A percentile compares a stretch with the other conserved stretches of the same genome.
phyloP scores from a whole-genome alignment of 2,329 filamentous ascomycete species.

The Paramyrothecium sp. region DNA sequence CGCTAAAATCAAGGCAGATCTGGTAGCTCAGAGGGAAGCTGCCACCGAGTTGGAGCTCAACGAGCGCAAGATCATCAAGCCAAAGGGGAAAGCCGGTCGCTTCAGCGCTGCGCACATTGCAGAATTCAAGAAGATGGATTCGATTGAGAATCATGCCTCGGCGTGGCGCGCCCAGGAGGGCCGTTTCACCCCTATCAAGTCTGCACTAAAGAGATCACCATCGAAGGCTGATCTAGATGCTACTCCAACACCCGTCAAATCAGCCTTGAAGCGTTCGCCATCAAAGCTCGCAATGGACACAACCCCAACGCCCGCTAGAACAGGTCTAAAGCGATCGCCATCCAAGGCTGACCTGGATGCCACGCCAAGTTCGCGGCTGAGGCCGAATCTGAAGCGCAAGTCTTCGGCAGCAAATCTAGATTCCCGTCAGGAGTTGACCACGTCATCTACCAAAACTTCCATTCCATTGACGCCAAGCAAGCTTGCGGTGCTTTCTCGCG shows the following conservation, averaged over 20 bases:
- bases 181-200: constrained; percentile 47
- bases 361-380: constrained; percentile 22
- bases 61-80: constrained; percentile 72
- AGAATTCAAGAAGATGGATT: constrained; percentile 97
- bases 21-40: constrained; percentile 60
- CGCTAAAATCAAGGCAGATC: constrained; percentile 65
- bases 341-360: constrained; percentile 29
- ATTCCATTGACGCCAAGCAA: constrained; percentile 2
- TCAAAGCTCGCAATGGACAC: constrained; percentile 67
- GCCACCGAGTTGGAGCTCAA: constrained; percentile 43
- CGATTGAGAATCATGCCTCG: constrained; percentile 83
- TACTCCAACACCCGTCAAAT: constrained; percentile 30
- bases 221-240: constrained; percentile 44
- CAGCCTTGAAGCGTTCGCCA: constrained; percentile 49
- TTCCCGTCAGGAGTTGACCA: background rate
- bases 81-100: constrained; percentile 74
- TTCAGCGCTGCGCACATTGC: constrained; percentile 85
- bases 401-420: constrained; percentile 30
- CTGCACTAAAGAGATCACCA: constrained; percentile 36
- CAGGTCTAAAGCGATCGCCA: constrained; percentile 29
- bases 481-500: background rate
- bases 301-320: constrained; percentile 38
- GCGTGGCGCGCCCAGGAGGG: constrained; percentile 63
- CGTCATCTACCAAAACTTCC: constrained; percentile 1
- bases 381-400: constrained; percentile 32